phyloP scores from a whole-genome alignment of 2,329 filamentous ascomycete species.

The Paradendryphiella salina region DNA sequence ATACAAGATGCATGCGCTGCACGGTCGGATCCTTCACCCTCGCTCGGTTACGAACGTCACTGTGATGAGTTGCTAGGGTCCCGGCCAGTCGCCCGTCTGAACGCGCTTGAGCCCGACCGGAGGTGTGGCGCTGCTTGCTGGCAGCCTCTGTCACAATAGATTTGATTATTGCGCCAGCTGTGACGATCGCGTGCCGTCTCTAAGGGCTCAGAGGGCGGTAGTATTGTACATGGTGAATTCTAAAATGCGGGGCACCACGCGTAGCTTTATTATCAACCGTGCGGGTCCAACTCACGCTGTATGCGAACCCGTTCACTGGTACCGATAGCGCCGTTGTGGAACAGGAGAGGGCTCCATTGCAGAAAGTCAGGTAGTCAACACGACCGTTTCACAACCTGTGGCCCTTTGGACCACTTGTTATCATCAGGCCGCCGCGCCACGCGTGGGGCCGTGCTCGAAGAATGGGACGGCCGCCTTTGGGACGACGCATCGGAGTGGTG shows the following conservation, averaged over 20 bases:
- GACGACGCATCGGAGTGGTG: background rate
- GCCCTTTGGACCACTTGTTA: constrained; percentile 2
- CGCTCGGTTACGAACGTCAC: constrained; percentile 7
- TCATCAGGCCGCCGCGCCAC: constrained; percentile 3
- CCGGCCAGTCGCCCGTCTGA: background rate
- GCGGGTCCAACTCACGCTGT: constrained; percentile 15
- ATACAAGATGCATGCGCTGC: constrained; percentile 9
- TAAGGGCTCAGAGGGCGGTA: background rate
- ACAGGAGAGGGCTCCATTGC: constrained; percentile 25
- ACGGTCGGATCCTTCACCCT: constrained; percentile 6
- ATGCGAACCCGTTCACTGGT: constrained; percentile 31
- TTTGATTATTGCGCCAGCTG: constrained; percentile 11
- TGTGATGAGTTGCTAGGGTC: constrained; percentile 13
- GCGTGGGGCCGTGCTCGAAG: background rate
- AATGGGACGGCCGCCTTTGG: background rate
- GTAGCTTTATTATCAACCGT: constrained; percentile 20
- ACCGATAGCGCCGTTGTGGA: constrained; percentile 25
- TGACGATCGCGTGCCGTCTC: constrained; percentile 17
- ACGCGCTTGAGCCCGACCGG: constrained; percentile 1
- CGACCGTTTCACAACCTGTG: constrained; percentile 17
- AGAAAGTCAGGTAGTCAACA: constrained; percentile 12
- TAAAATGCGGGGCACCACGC: constrained; percentile 39
- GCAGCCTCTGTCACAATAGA: constrained; percentile 1
- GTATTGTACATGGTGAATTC: constrained; percentile 24
- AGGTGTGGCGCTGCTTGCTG: constrained; percentile 6